phyloP scores from a whole-genome alignment of 805 yeast genomes.

The Suhomyces canberraensis region DNA sequence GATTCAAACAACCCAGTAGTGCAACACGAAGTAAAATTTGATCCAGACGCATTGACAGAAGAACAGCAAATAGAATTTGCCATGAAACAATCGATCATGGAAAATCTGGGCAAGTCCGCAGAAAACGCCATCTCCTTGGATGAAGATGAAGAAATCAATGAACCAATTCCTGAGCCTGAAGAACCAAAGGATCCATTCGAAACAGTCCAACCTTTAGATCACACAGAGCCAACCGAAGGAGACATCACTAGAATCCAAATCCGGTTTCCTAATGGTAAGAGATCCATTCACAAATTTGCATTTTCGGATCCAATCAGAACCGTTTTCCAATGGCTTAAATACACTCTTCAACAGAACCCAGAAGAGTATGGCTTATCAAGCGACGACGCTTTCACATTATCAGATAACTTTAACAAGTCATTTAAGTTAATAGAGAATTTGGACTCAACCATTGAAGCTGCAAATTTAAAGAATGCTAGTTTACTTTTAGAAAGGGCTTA shows the following conservation, averaged over 20 bases:
- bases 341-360: slow-evolving; percentile 42
- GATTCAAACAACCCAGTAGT: slow-evolving; percentile 64
- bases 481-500: slow-evolving; percentile 56
- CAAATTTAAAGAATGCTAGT: slow-evolving; percentile 81
- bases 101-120: slow-evolving; percentile 24
- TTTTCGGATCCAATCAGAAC: slow-evolving; percentile 54
- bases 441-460: slow-evolving; percentile 60
- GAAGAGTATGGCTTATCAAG: slow-evolving; percentile 51
- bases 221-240: slow-evolving; percentile 61
- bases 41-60: slow-evolving; percentile 66
- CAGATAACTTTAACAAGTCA: slow-evolving; percentile 32
- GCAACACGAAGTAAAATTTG: slow-evolving; percentile 54
- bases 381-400: slow-evolving; percentile 27
- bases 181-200: slow-evolving; percentile 42
- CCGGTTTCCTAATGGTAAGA: slow-evolving; percentile 82
- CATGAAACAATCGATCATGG: slow-evolving; percentile 56
- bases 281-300: slow-evolving; percentile 69
- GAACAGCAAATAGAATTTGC: slow-evolving; percentile 83
- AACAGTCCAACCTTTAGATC: slow-evolving; percentile 46
- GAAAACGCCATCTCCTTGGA: slow-evolving; percentile 25
- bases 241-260: slow-evolving; percentile 77
- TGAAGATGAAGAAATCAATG: slow-evolving; percentile 7
- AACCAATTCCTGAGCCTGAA: slow-evolving; percentile 5
- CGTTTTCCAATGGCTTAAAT: slow-evolving; percentile 68
- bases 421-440: slow-evolving; percentile 58